Conservation (phyloP, 768 basidiomycete species). For the Holtermannia corniformis region DNA sequence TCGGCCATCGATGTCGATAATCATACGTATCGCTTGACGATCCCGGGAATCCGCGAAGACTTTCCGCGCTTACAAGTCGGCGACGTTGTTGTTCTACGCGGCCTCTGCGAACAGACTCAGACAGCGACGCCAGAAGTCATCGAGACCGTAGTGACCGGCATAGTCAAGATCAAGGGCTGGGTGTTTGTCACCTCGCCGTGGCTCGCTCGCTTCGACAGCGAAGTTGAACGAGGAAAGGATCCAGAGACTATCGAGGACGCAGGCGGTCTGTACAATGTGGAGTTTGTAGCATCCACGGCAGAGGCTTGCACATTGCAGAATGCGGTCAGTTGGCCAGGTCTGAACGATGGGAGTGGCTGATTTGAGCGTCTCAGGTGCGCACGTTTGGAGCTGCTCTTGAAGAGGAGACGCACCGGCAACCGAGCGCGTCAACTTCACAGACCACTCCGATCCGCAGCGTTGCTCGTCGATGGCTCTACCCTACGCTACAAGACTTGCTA, state of each 20-base stretch:
- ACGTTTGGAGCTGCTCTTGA: slow-evolving; percentile 5
- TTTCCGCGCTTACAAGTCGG: slow-evolving; percentile 36
- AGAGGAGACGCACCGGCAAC: slow-evolving; percentile 1
- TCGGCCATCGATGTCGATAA: background rate
- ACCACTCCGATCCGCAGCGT: too few species aligned
- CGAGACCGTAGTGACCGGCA: slow-evolving; percentile 33
- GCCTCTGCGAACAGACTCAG: slow-evolving; percentile 16
- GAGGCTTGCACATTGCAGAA: slow-evolving; percentile 26
- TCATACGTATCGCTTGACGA: slow-evolving; percentile 10
- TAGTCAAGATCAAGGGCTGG: slow-evolving; percentile 27
- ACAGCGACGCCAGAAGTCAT: slow-evolving; percentile 20
- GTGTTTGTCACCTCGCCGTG: slow-evolving; percentile 25
- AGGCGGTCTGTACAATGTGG: slow-evolving; percentile 17
- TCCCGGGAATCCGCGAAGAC: slow-evolving; percentile 40
- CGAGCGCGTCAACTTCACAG: slow-evolving; percentile 2
- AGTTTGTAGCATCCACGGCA: slow-evolving; percentile 17
- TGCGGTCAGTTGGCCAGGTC: slow-evolving; percentile 27
- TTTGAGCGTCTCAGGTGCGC: too few species aligned
- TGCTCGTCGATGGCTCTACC: slow-evolving; percentile 33
- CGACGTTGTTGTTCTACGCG: slow-evolving; percentile 36
- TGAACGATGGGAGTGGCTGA: too few species aligned
- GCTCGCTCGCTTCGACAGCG: slow-evolving; percentile 1
- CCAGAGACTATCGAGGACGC: background rate
- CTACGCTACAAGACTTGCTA: slow-evolving; percentile 5
- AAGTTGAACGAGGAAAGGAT: slow-evolving; percentile 9